Percentiles rank a stretch among this genome's conserved stretches.
Conservation (phyloP, 257 asterid genomes). For the Solanum virginianum region DNA sequence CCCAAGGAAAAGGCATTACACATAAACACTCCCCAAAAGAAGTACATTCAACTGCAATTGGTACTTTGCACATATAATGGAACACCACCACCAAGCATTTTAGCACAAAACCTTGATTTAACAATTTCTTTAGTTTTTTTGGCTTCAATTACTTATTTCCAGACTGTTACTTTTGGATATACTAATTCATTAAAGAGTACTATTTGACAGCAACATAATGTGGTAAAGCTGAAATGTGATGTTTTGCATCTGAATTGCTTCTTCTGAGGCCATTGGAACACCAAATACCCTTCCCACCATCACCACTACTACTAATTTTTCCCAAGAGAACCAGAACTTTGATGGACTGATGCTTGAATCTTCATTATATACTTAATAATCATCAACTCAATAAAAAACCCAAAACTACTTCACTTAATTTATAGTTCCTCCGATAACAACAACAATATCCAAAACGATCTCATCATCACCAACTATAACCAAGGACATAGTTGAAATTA, state of each 20-base stretch:
- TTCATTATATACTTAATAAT: neutral
- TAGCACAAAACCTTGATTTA: neutral
- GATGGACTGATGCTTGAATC: neutral
- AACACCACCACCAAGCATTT: neutral
- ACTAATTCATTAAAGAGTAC: neutral
- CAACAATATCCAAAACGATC: neutral
- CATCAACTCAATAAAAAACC: neutral
- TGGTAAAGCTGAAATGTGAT: neutral
- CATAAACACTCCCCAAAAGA: neutral
- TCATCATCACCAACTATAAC: neutral
- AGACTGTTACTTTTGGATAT: neutral
- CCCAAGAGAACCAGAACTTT: neutral
- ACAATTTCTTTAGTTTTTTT: neutral
- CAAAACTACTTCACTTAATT: neutral
- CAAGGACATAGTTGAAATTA: neutral
- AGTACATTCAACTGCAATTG: neutral
- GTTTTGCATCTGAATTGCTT: neutral
- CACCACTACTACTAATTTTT: neutral
- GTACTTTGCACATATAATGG: neutral
- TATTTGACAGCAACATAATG: neutral
- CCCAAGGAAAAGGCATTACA: neutral
- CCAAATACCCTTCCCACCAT: neutral
- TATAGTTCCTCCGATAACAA: neutral
- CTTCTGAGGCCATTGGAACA: neutral
- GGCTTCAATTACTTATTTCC: neutral